Evolutionary conservation across 257 asterid genomes (phyloP).

Genomic region (Petrea volubilis): DNA sequence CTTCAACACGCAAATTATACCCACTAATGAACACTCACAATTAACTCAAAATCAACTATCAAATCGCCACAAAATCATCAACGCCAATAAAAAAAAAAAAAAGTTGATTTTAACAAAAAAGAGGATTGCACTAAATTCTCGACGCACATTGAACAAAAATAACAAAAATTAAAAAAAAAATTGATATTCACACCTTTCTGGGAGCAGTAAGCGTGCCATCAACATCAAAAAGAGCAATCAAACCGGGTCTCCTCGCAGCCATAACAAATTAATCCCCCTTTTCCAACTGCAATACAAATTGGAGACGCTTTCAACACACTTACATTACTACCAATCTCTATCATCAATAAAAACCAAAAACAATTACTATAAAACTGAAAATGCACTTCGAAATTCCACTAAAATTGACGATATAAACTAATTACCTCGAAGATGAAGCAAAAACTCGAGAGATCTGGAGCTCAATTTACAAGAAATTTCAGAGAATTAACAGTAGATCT

Average conservation of each 20-base stretch:
- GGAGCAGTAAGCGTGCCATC: conserved; percentile 99
- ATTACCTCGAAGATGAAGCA: conserved; percentile 25
- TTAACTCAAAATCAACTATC: conserved; percentile 14
- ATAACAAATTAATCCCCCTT: conserved; percentile 27
- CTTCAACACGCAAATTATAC: neutral
- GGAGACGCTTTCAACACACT: neutral
- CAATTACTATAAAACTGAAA: too few relatives aligned
- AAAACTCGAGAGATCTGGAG: conserved; percentile 13
- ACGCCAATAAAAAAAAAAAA: neutral
- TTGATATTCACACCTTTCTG: conserved; percentile 52
- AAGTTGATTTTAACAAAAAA: neutral
- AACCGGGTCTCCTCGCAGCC: conserved; percentile 68
- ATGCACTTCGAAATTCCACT: neutral
- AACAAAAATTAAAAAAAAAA: neutral
- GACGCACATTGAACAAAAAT: neutral
- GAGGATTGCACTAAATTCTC: neutral
- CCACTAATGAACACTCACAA: neutral
- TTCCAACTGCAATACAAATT: conserved; percentile 28
- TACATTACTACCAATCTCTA: neutral
- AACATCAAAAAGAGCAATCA: conserved; percentile 90
- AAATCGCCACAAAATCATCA: neutral
- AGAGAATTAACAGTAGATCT: conserved; percentile 29
- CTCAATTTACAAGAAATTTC: neutral
- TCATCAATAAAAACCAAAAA: too few relatives aligned
- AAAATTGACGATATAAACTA: neutral